These are phyloP conservation scores for Salix viminalis DNA, from an alignment of 345 rosid species.

Conservation along the genomic window DNA sequence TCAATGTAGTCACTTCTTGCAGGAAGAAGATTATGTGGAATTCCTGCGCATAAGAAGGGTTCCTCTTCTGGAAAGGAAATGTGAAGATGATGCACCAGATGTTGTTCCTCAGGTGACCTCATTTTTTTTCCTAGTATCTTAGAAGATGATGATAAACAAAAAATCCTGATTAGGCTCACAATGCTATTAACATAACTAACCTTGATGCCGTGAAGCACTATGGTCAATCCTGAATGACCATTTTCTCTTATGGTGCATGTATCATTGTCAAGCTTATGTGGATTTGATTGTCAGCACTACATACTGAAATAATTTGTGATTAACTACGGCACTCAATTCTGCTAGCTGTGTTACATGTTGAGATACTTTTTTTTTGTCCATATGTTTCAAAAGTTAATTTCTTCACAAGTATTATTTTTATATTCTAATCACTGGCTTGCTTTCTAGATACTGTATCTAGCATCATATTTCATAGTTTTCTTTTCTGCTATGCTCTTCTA, in stretches of 20 bases:
- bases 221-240: neutral
- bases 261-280: neutral
- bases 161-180: neutral
- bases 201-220: neutral
- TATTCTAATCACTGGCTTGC: neutral
- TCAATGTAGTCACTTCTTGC: slow-evolving; percentile 12
- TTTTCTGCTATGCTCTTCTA: neutral
- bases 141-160: neutral
- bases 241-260: neutral
- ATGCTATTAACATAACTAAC: neutral
- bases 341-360: neutral
- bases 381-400: neutral
- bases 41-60: slow-evolving; percentile 71
- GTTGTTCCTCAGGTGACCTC: slow-evolving; percentile 64
- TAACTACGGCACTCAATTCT: neutral
- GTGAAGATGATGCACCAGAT: slow-evolving; percentile 46
- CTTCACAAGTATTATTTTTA: neutral
- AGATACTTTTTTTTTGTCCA: neutral
- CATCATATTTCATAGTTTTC: neutral
- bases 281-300: neutral
- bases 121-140: neutral
- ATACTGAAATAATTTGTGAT: neutral
- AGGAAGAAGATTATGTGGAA: slow-evolving; percentile 92
- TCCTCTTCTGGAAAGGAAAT: slow-evolving; percentile 57
- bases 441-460: neutral